These are phyloP conservation scores for Phytophthora uliginosa DNA, from an alignment of 352 stramenopile genomes.

Conservation along the genomic window DNA sequence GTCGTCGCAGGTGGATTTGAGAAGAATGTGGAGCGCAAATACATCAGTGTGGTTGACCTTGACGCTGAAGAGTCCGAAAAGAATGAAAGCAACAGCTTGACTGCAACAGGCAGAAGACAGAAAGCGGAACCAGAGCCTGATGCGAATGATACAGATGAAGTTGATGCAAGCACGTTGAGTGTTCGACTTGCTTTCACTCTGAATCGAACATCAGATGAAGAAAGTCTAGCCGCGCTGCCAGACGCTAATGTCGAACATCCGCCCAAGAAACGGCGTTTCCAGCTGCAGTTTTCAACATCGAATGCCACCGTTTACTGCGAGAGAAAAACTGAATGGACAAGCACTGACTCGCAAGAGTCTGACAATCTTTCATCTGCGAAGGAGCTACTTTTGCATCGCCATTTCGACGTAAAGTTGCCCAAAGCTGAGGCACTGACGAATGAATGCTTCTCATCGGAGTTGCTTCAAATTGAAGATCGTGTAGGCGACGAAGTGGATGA, in stretches of 20 bases:
- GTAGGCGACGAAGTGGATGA: slow-evolving; percentile 53
- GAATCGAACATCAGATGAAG: slow-evolving; percentile 29
- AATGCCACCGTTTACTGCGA: slow-evolving; percentile 54
- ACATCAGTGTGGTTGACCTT: slow-evolving; percentile 75
- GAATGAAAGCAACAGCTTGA: slow-evolving; percentile 24
- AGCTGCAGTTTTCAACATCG: slow-evolving; percentile 53
- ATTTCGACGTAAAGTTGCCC: slow-evolving; percentile 63
- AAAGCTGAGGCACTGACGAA: slow-evolving; percentile 48
- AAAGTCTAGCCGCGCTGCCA: slow-evolving; percentile 24
- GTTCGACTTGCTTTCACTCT: slow-evolving; percentile 42
- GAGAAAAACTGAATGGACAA: slow-evolving; percentile 24
- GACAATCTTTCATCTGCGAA: slow-evolving; percentile 19
- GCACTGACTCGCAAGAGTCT: neutral
- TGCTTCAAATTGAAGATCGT: slow-evolving; percentile 54
- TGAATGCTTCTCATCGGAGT: slow-evolving; percentile 43
- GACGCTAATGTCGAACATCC: slow-evolving; percentile 21
- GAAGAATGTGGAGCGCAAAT: slow-evolving; percentile 86
- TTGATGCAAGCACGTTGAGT: slow-evolving; percentile 23
- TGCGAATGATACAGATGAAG: slow-evolving; percentile 10
- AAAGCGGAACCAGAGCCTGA: slow-evolving; percentile 23
- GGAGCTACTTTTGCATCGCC: slow-evolving; percentile 63
- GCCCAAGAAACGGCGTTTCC: slow-evolving; percentile 39
- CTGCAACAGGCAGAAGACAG: slow-evolving; percentile 15
- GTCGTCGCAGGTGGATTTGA: slow-evolving; percentile 76
- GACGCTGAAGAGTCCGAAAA: slow-evolving; percentile 42